A percentile compares a stretch with the other conserved stretches of the same genome.
phyloP scores from a whole-genome alignment of 2,329 filamentous ascomycete species.

The Metarhizium anisopliae region DNA sequence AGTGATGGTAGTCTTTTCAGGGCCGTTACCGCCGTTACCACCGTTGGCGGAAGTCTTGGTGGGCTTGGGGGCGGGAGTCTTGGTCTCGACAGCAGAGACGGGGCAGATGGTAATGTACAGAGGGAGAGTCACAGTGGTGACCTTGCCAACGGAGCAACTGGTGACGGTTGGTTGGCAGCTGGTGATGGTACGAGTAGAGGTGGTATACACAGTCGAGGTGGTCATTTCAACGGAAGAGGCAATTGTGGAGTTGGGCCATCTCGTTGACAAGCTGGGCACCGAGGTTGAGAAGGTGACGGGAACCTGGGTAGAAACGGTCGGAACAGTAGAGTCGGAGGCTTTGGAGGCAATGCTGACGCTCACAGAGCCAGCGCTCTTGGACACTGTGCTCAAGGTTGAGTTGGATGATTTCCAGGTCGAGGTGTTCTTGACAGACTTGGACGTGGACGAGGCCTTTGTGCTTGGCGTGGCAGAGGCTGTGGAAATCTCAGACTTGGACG shows the following conservation, averaged over 20 bases:
- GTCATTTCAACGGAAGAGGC: constrained; percentile 8
- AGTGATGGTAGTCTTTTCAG: constrained; percentile 31
- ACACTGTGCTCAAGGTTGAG: background rate
- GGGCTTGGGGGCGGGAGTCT: background rate
- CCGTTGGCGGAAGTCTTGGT: background rate
- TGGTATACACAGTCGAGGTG: constrained; percentile 26
- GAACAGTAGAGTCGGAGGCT: background rate
- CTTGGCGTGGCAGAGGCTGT: too few species aligned
- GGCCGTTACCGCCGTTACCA: constrained; percentile 4
- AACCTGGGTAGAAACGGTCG: background rate
- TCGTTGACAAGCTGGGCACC: background rate
- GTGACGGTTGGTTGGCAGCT: constrained; percentile 33
- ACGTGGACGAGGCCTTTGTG: too few species aligned
- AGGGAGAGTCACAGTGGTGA: constrained; percentile 28
- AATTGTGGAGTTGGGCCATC: constrained; percentile 1
- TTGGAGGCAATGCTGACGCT: background rate
- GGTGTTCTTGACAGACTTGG: background rate
- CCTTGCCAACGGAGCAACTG: constrained; percentile 21
- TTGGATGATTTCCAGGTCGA: background rate
- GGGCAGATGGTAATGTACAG: constrained; percentile 34
- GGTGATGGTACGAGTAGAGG: constrained; percentile 39
- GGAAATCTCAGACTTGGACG: too few species aligned
- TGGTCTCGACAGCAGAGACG: constrained; percentile 10
- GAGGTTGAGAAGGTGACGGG: background rate
- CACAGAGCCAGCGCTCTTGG: too few species aligned